Base-by-base conservation (phyloP, 2,329 filamentous ascomycete species). In the Gremmenia infestans region DNA sequence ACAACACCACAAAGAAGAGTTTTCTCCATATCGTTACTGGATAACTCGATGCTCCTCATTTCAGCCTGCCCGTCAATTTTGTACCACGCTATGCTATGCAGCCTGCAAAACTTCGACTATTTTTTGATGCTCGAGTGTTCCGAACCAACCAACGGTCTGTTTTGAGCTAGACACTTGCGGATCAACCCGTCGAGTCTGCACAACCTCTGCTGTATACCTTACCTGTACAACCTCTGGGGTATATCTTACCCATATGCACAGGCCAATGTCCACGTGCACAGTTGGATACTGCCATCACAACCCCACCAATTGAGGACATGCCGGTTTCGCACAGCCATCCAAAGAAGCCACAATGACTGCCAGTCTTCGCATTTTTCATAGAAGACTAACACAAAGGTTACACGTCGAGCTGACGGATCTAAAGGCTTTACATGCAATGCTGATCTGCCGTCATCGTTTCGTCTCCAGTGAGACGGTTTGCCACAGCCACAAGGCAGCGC, bases 241-340 rank as follows among this genome's bases (percentile, higher is more conserved):
- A 19, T 14, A 46, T 17, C 17, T 12, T 35, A 12, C 8, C 25
- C 17, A 17, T 7, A 28, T 25, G 32, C 28, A 12, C 17, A 22
- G 15, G 46, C 45, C 45, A 15, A 43, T 40, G 4, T 22, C 15
- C 15, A 40, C 17, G n/a, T 40, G 15, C 37, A 40, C 12, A 5
- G 17, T 40, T 40, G 37, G n/a, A 5, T 40, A 17, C 37, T 40
- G 37, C 35, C 51, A 48, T 19, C 11, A 9, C 25, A 17, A 12
- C 22, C 14, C 12, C 25, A 19, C 59, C 57, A 60, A 59, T 64
- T 17, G 53, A 62, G 60, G 60, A 14, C 50, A 56, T 50, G 59
- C 62, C 62, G 62, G 59, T 55, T 15, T 22, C 48, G 23, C 51
- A 55, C 60, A 64, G 60, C 62, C 60, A 61, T 60, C 50, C 11